phyloP scores from a whole-genome alignment of 2,329 filamentous ascomycete genomes.

The Xylariaceae sp. region DNA sequence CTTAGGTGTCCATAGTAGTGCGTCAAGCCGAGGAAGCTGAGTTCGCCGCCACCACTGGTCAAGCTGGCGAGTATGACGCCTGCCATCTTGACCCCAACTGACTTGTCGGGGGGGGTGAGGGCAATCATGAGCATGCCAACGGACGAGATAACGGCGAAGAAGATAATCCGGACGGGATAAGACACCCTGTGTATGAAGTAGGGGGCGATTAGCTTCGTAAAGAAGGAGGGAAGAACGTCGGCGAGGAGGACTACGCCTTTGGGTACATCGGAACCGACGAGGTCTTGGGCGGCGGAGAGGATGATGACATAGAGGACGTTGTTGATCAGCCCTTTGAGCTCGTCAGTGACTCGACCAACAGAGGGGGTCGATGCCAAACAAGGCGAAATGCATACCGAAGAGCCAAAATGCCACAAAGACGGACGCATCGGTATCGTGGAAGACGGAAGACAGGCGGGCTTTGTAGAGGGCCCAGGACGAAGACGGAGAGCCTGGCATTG shows the following conservation, averaged over 20 bases:
- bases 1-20: slow-evolving; percentile 91
- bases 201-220: slow-evolving; percentile 85
- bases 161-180: slow-evolving; percentile 74
- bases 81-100: slow-evolving; percentile 76
- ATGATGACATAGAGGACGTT: slow-evolving; percentile 98
- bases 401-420: slow-evolving; percentile 89
- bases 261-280: slow-evolving; percentile 84
- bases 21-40: slow-evolving; percentile 88
- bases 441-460: slow-evolving; percentile 66
- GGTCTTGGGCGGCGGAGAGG: slow-evolving; percentile 91
- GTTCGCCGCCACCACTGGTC: slow-evolving; percentile 84
- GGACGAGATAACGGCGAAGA: slow-evolving; percentile 78
- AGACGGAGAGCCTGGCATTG: slow-evolving; percentile 62
- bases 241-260: slow-evolving; percentile 93
- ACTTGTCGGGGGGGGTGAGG: slow-evolving; percentile 69
- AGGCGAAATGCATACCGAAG: slow-evolving; percentile 68
- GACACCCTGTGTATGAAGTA: slow-evolving; percentile 92
- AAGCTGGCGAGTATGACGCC: slow-evolving; percentile 87
- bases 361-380: background rate
- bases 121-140: slow-evolving; percentile 89
- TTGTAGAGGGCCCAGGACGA: slow-evolving; percentile 78
- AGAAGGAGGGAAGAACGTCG: slow-evolving; percentile 88
- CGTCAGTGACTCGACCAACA: background rate
- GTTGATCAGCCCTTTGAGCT: slow-evolving; percentile 78
- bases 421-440: slow-evolving; percentile 71